Conservation (phyloP, 1,139 yeast species). For the Nakaseomyces nivariensis region DNA sequence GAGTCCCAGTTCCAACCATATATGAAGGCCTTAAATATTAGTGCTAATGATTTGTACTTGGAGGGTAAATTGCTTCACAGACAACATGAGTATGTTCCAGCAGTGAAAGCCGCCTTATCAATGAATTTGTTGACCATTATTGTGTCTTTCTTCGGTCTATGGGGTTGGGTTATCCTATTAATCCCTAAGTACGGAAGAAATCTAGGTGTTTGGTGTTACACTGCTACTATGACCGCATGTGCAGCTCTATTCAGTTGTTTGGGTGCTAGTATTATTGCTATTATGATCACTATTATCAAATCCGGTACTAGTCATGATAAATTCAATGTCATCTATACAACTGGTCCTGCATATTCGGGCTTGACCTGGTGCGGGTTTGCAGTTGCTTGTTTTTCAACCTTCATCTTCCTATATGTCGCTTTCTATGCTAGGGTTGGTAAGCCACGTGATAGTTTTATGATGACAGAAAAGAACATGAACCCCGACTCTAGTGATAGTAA, state of each 20-base stretch:
- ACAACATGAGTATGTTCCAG: constrained; percentile 25
- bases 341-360: constrained; percentile 18
- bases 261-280: constrained; percentile 17
- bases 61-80: constrained; percentile 24
- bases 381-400: constrained; percentile 1
- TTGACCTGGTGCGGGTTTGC: constrained; percentile 17
- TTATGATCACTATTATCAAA: constrained; percentile 19
- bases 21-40: constrained; percentile 21
- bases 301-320: constrained; percentile 22
- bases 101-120: constrained; percentile 23
- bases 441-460: constrained; percentile 1
- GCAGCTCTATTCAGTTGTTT: constrained; percentile 13
- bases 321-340: constrained; percentile 18
- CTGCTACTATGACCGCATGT: constrained; percentile 7
- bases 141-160: constrained; percentile 15
- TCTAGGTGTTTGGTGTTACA: constrained; percentile 4
- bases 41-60: constrained; percentile 23
- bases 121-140: constrained; percentile 22
- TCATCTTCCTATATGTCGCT: constrained; percentile 4
- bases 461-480: constrained; percentile 1
- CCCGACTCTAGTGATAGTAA: not conserved
- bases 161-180: constrained; percentile 6
- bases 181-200: constrained; percentile 2
- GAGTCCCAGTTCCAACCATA: constrained; percentile 27
- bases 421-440: constrained; percentile 3